Conservation (phyloP, 805 yeast species). For the Saccharomyces kudriavzevii region DNA sequence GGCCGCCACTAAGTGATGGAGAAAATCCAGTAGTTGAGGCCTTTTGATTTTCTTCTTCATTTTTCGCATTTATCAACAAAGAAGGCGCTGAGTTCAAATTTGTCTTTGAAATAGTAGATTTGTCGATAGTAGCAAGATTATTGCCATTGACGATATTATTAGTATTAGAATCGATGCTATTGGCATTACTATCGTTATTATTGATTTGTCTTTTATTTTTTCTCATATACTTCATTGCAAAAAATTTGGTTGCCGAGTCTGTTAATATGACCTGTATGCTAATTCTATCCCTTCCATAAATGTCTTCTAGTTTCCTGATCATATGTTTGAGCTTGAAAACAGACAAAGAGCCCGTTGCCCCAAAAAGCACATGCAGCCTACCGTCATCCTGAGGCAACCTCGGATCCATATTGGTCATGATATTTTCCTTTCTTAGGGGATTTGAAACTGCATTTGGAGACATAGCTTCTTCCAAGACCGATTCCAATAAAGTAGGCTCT, state of each 20-base stretch:
- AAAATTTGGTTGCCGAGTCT: slow-evolving; percentile 74
- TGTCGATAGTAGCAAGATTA: neutral
- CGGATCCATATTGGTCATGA: slow-evolving; percentile 47
- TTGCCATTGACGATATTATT: neutral
- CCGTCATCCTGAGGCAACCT: slow-evolving; percentile 74
- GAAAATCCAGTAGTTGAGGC: neutral
- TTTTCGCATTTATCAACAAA: slow-evolving; percentile 17
- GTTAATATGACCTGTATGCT: slow-evolving; percentile 83
- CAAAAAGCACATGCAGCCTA: slow-evolving; percentile 75
- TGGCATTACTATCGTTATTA: slow-evolving; percentile 1
- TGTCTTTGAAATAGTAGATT: neutral
- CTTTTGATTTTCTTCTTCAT: neutral
- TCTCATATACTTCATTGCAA: slow-evolving; percentile 13
- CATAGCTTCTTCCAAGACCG: slow-evolving; percentile 8
- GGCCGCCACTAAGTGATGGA: neutral
- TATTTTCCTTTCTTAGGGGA: slow-evolving; percentile 33
- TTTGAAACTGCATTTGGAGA: slow-evolving; percentile 11
- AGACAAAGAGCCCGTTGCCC: slow-evolving; percentile 85
- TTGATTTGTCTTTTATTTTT: slow-evolving; percentile 8
- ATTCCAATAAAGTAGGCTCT: slow-evolving; percentile 5
- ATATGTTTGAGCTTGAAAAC: slow-evolving; percentile 72
- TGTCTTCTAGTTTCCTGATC: slow-evolving; percentile 71
- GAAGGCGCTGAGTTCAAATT: neutral
- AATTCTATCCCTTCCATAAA: slow-evolving; percentile 67
- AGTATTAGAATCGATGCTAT: neutral